Conservation (phyloP, 768 basidiomycete species). For the Saitozyma podzolica region DNA sequence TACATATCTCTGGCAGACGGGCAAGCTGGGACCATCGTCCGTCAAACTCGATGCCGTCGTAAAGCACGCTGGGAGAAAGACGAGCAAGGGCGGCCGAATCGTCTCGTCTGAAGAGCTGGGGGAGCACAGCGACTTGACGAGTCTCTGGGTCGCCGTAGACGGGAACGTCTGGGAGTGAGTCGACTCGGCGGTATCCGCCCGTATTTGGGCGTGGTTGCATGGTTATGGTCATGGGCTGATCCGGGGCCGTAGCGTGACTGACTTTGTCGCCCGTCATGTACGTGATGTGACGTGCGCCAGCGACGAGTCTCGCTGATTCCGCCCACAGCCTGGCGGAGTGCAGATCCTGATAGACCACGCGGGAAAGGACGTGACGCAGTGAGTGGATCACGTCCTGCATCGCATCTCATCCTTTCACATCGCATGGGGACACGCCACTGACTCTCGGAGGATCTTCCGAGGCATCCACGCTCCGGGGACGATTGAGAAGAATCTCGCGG, state of each 20-base stretch:
- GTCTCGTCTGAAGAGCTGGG: slow-evolving; percentile 17
- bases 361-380: slow-evolving; percentile 27
- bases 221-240: slow-evolving; percentile 4
- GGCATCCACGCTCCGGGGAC: slow-evolving; percentile 33
- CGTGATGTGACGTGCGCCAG: neutral
- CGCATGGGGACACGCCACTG: too few relatives aligned
- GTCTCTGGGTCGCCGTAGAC: slow-evolving; percentile 41
- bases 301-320: neutral
- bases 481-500: slow-evolving; percentile 12
- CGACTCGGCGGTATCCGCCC: neutral
- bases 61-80: too few relatives aligned
- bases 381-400: too few relatives aligned
- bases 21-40: too few relatives aligned
- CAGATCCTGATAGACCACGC: slow-evolving; percentile 27
- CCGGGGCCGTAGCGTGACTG: slow-evolving; percentile 12
- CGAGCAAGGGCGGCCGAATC: too few relatives aligned
- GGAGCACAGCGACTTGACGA: slow-evolving; percentile 22
- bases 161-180: slow-evolving; percentile 38
- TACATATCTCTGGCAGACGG: too few relatives aligned
- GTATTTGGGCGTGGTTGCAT: neutral
- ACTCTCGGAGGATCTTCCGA: slow-evolving; percentile 19
- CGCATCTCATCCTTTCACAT: too few relatives aligned
- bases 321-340: slow-evolving; percentile 25
- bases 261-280: slow-evolving; percentile 28
- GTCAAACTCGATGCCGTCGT: too few relatives aligned